Conservation (phyloP, 306 rosid genomes). For the Ormosia emarginata region DNA sequence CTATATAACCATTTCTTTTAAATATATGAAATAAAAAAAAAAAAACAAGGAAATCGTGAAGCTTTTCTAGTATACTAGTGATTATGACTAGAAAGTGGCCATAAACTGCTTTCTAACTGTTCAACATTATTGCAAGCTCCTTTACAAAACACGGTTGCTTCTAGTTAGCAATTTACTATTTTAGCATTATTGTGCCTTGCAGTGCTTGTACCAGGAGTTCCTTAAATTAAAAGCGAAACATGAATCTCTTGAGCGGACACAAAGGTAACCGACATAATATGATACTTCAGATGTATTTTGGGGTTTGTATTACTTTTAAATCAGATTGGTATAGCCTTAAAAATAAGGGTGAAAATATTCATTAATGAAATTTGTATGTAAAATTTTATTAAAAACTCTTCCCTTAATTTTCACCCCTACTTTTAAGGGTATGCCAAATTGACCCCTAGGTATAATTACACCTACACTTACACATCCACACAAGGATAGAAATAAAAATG, state of each 20-base stretch:
- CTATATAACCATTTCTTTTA: neutral
- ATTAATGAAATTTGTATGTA: neutral
- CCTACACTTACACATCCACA: neutral
- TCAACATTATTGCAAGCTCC: neutral
- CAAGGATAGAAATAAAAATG: neutral
- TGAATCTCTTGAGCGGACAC: conserved; percentile 66
- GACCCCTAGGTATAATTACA: too few relatives aligned
- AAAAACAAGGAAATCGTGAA: neutral
- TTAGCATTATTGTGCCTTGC: conserved; percentile 18
- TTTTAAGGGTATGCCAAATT: neutral
- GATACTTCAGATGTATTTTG: neutral
- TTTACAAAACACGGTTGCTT: neutral
- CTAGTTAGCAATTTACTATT: neutral
- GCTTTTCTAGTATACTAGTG: neutral
- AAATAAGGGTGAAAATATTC: neutral
- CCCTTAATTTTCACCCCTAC: neutral
- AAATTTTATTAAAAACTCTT: neutral
- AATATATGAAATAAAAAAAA: neutral
- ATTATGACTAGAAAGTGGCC: neutral
- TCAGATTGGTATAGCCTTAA: neutral
- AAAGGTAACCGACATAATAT: conserved; percentile 41
- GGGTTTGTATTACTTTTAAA: neutral
- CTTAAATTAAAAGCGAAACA: conserved; percentile 44
- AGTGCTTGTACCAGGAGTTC: conserved; percentile 51
- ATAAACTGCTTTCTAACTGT: neutral